Evolutionary conservation across 495 filamentous ascomycete species (phyloP).

Genomic region (Penicillium diatomitis): DNA sequence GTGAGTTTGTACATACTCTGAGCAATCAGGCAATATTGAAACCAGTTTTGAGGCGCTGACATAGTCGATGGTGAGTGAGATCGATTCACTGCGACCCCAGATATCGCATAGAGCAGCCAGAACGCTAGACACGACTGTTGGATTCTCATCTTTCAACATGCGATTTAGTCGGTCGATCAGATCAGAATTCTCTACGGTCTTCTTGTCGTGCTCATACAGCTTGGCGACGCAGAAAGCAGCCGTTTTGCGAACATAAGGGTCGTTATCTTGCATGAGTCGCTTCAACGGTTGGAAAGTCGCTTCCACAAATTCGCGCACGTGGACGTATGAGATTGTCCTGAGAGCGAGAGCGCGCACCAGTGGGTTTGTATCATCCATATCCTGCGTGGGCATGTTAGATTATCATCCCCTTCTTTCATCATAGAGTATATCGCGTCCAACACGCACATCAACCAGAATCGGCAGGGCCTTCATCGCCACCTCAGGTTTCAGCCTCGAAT

Average conservation of each 20-base stretch:
- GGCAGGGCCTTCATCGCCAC: constrained; percentile 89
- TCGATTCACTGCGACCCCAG: constrained; percentile 94
- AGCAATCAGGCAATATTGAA: constrained; percentile 91
- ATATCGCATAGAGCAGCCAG: constrained; percentile 93
- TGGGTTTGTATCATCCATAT: constrained; percentile 90
- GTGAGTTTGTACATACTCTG: constrained; percentile 57
- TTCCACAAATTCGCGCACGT: constrained; percentile 93
- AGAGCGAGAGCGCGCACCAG: constrained; percentile 88
- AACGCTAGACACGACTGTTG: constrained; percentile 92
- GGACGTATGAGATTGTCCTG: constrained; percentile 93
- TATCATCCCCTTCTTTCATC: background rate
- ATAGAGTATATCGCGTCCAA: background rate
- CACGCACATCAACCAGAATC: constrained; percentile 66
- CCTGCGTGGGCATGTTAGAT: constrained; percentile 40
- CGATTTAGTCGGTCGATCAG: constrained; percentile 86
- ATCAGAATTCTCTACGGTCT: constrained; percentile 81
- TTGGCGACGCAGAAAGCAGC: constrained; percentile 96
- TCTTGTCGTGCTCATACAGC: constrained; percentile 90
- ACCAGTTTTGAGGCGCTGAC: constrained; percentile 95
- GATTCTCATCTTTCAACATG: constrained; percentile 90
- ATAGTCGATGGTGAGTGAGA: constrained; percentile 97
- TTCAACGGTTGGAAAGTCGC: constrained; percentile 80
- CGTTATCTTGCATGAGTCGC: constrained; percentile 70
- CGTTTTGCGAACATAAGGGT: constrained; percentile 97
- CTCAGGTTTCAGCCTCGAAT: constrained; percentile 88